These are phyloP conservation scores for Aureobasidium sp. DNA, from an alignment of 2,329 filamentous ascomycete species.

Conservation along the genomic window DNA sequence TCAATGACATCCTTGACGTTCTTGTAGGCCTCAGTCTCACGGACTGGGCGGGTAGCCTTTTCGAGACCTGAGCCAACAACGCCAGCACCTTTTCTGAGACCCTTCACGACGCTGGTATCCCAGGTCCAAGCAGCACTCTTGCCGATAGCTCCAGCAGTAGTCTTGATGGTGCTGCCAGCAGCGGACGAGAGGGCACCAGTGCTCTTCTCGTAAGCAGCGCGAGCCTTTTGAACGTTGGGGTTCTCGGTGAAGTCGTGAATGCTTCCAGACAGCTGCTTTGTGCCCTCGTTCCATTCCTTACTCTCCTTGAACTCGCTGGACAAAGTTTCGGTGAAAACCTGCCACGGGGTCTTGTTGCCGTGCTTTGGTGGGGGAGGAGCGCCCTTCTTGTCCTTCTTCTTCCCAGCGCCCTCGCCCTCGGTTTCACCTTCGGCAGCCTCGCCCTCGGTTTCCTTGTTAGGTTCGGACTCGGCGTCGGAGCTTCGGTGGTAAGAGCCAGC, in stretches of 20 bases:
- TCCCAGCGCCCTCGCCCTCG: conserved; percentile 37
- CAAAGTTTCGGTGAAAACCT: conserved; percentile 97
- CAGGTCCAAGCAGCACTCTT: conserved; percentile 94
- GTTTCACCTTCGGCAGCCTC: conserved; percentile 27
- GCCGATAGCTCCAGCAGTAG: conserved; percentile 77
- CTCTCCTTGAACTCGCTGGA: conserved; percentile 89
- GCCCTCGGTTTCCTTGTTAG: conserved; percentile 23
- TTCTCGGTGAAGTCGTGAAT: conserved; percentile 91
- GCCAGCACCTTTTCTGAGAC: conserved; percentile 76
- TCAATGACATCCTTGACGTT: conserved; percentile 91
- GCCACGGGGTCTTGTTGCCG: conserved; percentile 96
- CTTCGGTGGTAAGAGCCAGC: conserved; percentile 30
- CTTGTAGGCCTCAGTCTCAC: conserved; percentile 91
- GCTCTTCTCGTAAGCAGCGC: conserved; percentile 79
- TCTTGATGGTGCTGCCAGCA: conserved; percentile 73
- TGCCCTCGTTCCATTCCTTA: conserved; percentile 98
- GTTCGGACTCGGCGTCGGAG: conserved; percentile 36
- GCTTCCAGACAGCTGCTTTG: conserved; percentile 82
- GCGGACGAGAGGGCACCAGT: conserved; percentile 75
- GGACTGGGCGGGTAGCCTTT: conserved; percentile 88
- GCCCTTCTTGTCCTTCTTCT: conserved; percentile 57
- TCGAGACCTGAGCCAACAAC: conserved; percentile 82
- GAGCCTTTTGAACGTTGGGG: conserved; percentile 78
- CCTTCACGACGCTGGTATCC: conserved; percentile 91
- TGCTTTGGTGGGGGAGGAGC: conserved; percentile 85